Evolutionary conservation across 2,329 filamentous ascomycete species (phyloP).

Genomic region (Sporothrix brasiliensis): DNA sequence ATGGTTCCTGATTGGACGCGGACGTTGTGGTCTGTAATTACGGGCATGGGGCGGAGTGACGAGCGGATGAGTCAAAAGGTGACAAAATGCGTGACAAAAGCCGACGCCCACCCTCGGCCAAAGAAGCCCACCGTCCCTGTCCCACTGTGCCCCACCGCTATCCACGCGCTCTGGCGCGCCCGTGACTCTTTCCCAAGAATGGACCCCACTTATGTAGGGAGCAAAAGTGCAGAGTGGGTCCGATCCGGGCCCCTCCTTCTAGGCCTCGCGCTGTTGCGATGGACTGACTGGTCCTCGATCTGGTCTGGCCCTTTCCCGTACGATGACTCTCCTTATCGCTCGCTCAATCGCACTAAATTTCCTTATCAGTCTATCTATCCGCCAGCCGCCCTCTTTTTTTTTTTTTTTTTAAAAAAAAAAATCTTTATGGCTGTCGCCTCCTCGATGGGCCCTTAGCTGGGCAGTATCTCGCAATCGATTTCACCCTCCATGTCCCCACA

Average conservation of each 20-base stretch:
- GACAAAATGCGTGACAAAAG: conserved; percentile 8
- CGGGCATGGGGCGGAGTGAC: conserved; percentile 2
- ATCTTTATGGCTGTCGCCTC: conserved; percentile 6
- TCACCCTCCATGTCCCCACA: neutral
- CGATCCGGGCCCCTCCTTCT: conserved; percentile 19
- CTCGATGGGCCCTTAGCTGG: conserved; percentile 17
- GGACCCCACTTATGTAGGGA: neutral
- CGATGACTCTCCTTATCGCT: neutral
- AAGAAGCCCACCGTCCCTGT: conserved; percentile 1
- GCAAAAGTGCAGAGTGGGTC: conserved; percentile 12
- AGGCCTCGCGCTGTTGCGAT: neutral
- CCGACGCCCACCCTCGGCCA: conserved; percentile 17
- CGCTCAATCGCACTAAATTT: neutral
- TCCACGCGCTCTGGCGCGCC: conserved; percentile 12
- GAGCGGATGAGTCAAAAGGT: conserved; percentile 14
- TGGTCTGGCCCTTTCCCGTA: neutral
- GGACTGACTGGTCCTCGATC: neutral
- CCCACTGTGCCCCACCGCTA: neutral
- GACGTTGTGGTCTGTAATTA: conserved; percentile 15
- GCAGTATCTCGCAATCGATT: conserved; percentile 13
- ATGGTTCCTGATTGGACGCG: neutral
- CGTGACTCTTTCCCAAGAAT: conserved; percentile 23
- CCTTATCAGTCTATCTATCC: neutral
- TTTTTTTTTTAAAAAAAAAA: neutral
- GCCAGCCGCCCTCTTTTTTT: neutral